Percentiles rank a stretch among this genome's conserved stretches.
These are phyloP conservation scores for Polyporus arcularius DNA, from an alignment of 768 basidiomycete species.

Conservation along the genomic window DNA sequence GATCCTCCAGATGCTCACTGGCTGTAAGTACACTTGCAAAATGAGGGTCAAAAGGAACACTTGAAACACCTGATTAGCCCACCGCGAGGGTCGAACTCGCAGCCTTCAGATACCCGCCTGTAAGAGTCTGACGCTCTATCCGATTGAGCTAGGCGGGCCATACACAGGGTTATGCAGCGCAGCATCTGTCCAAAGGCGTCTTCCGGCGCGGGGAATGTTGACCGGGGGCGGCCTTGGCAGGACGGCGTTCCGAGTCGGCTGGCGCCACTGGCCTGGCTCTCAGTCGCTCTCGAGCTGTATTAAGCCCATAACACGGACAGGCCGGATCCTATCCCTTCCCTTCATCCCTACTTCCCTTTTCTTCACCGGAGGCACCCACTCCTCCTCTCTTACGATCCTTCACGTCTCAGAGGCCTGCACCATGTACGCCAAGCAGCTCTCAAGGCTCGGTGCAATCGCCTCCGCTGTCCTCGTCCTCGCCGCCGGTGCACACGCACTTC, in stretches of 20 bases:
- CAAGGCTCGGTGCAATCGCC: conserved; percentile 30
- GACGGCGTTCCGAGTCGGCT: neutral
- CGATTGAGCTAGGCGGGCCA: conserved; percentile 66
- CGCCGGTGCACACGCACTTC: conserved; percentile 64
- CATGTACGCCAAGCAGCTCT: conserved; percentile 26
- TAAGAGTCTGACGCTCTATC: conserved; percentile 70
- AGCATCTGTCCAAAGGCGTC: neutral
- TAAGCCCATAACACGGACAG: neutral
- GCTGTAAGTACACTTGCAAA: too few species aligned
- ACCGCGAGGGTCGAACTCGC: conserved; percentile 68
- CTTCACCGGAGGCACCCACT: conserved; percentile 12
- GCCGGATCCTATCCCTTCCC: neutral
- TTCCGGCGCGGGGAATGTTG: conserved; percentile 11
- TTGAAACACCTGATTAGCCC: too few species aligned
- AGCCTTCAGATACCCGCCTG: conserved; percentile 50
- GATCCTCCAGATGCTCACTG: too few species aligned
- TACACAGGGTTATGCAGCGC: neutral
- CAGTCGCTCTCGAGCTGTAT: conserved; percentile 1
- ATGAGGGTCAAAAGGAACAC: too few species aligned
- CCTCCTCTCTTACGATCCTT: conserved; percentile 6
- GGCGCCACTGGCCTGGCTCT: neutral
- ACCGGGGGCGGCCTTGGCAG: too few species aligned
- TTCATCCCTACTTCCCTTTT: conserved; percentile 7
- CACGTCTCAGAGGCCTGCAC: conserved; percentile 9
- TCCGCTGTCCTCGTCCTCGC: conserved; percentile 43